Evolutionary conservation across 805 yeast species (phyloP).

Genomic region (Candida dendrica): DNA sequence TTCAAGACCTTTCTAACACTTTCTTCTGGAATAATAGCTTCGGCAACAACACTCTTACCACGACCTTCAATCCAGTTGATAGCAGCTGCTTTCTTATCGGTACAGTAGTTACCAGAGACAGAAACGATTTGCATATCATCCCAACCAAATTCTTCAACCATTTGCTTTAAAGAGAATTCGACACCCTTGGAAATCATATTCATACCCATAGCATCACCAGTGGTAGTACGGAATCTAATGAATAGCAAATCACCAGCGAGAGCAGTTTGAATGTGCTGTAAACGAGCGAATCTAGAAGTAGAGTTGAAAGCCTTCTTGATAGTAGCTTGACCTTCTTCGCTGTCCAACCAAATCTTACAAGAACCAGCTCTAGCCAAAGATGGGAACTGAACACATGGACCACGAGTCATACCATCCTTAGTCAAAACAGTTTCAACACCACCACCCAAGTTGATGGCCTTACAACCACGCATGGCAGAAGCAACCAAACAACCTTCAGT

Average conservation of each 20-base stretch:
- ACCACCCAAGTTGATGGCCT: constrained; percentile 95
- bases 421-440: constrained; percentile 91
- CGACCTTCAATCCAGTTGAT: constrained; percentile 99
- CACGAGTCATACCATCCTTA: constrained; percentile 98
- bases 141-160: constrained; percentile 88
- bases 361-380: constrained; percentile 83
- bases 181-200: constrained; percentile 99
- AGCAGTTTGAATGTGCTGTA: constrained; percentile 86
- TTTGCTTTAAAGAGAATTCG: constrained; percentile 73
- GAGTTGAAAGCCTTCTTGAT: constrained; percentile 90
- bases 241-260: constrained; percentile 87
- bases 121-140: constrained; percentile 90
- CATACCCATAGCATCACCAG: constrained; percentile 99
- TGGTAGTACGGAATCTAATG: constrained; percentile 93
- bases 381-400: constrained; percentile 93
- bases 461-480: constrained; percentile 98
- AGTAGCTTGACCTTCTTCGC: constrained; percentile 81
- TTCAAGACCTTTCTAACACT: constrained; percentile 78
- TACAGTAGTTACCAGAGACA: constrained; percentile 95
- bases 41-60: constrained; percentile 97
- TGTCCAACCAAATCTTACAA: constrained; percentile 91
- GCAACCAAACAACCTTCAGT: constrained; percentile 99
- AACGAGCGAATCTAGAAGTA: constrained; percentile 94
- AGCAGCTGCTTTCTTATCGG: constrained; percentile 96
- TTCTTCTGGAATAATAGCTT: constrained; percentile 80